phyloP scores from a whole-genome alignment of 176 grass and related monocot genomes.

The Carex pumila region DNA sequence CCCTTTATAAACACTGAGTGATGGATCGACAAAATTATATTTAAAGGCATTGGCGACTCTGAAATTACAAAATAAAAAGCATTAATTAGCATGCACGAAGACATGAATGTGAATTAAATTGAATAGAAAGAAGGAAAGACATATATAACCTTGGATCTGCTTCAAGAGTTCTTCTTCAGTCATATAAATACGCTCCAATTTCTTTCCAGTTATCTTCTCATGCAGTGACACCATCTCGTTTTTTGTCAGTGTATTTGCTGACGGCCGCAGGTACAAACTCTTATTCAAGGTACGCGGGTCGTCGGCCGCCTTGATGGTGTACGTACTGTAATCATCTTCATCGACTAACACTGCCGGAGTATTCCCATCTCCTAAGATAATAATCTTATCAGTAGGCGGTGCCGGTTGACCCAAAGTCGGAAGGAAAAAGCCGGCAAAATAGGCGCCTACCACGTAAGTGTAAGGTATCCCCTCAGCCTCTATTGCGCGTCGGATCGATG shows the following conservation, averaged over 20 bases:
- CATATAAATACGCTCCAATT: conserved; percentile 24
- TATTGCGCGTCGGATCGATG: conserved; percentile 32
- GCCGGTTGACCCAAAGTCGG: conserved; percentile 22
- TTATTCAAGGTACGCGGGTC: conserved; percentile 41
- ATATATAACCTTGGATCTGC: conserved; percentile 28
- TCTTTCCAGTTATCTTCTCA: conserved; percentile 48
- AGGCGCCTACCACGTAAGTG: conserved; percentile 22
- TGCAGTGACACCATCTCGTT: conserved; percentile 45
- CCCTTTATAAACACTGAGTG: conserved; percentile 65
- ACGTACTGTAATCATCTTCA: conserved; percentile 39
- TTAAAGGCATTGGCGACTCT: conserved; percentile 30
- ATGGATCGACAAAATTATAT: conserved; percentile 27
- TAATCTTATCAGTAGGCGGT: conserved; percentile 29
- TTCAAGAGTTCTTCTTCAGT: conserved; percentile 40
- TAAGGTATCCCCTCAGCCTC: conserved; percentile 46
- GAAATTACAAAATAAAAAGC: not conserved
- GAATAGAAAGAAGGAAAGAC: too few relatives aligned
- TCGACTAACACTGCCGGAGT: conserved; percentile 30
- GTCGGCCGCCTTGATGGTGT: conserved; percentile 40
- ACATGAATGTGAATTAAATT: too few relatives aligned
- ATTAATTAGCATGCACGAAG: too few relatives aligned
- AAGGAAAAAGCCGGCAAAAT: conserved; percentile 37
- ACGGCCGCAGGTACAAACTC: conserved; percentile 26
- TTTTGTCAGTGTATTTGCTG: conserved; percentile 37
- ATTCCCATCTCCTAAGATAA: conserved; percentile 41